Conservation (phyloP, 371 early-diverging fungal species). For the Coemansia sp. region DNA sequence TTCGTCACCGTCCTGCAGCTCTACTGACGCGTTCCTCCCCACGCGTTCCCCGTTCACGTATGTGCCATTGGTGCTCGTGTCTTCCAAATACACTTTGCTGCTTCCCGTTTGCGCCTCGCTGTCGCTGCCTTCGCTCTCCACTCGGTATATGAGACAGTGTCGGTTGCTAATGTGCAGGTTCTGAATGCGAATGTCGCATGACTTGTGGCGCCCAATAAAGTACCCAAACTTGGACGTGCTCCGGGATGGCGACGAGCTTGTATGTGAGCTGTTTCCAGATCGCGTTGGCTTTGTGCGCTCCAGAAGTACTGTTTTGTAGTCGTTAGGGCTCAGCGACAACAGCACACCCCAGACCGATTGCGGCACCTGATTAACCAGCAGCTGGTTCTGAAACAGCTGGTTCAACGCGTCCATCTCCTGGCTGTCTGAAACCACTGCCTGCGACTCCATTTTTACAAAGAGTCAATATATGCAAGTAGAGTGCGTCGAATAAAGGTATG, state of each 20-base stretch:
- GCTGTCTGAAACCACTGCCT: conserved; percentile 15
- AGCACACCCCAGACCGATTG: conserved; percentile 59
- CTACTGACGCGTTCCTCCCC: conserved; percentile 53
- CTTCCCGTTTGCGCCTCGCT: conserved; percentile 42
- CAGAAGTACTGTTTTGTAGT: conserved; percentile 42
- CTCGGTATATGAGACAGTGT: conserved; percentile 71
- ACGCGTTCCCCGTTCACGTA: conserved; percentile 64
- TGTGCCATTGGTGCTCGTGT: conserved; percentile 72
- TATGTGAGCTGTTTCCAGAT: conserved; percentile 15
- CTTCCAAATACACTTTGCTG: conserved; percentile 37
- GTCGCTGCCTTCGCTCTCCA: conserved; percentile 26
- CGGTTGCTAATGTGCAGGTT: conserved; percentile 63
- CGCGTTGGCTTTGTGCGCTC: conserved; percentile 42
- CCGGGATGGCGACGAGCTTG: not conserved
- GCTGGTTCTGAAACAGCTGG: conserved; percentile 49
- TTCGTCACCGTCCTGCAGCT: conserved; percentile 63
- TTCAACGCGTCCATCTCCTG: conserved; percentile 44
- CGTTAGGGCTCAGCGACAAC: conserved; percentile 53
- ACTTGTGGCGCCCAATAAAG: conserved; percentile 61
- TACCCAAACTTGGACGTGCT: conserved; percentile 57
- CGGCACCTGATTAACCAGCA: conserved; percentile 46
- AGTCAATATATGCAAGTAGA: conserved; percentile 3
- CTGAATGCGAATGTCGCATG: conserved; percentile 63
- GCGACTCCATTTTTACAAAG: conserved; percentile 1
- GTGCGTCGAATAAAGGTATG: not conserved